Conservation (phyloP, 495 filamentous ascomycete species). For the Penicillium verhagenii region DNA sequence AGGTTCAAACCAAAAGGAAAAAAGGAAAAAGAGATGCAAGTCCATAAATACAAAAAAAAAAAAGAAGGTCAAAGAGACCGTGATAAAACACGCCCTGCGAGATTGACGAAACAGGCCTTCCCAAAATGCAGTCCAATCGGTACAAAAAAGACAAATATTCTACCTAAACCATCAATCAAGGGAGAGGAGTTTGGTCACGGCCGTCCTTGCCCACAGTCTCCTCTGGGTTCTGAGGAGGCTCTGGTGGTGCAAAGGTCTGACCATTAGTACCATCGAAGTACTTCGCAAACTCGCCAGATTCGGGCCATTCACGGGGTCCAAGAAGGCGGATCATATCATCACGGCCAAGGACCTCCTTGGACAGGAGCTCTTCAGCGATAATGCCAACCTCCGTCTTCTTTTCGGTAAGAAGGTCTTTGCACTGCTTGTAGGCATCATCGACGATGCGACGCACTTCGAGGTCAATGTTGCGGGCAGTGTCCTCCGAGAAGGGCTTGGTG, state of each 20-base stretch:
- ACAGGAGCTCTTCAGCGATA: conserved; percentile 88
- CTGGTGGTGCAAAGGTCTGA: conserved; percentile 56
- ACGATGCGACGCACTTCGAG: conserved; percentile 85
- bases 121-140: conserved; percentile 22
- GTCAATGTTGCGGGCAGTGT: conserved; percentile 89
- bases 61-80: conserved; percentile 23
- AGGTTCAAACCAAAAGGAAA: conserved; percentile 9
- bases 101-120: conserved; percentile 16
- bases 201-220: conserved; percentile 40
- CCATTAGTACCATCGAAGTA: conserved; percentile 68
- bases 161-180: conserved; percentile 30
- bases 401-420: conserved; percentile 73
- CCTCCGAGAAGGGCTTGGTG: conserved; percentile 93
- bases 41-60: conserved; percentile 44
- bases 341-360: conserved; percentile 83
- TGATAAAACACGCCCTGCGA: conserved; percentile 28
- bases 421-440: conserved; percentile 87
- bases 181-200: conserved; percentile 43
- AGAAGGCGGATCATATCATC: conserved; percentile 90
- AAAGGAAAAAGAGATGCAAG: conserved; percentile 32
- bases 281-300: conserved; percentile 85
- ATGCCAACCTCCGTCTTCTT: conserved; percentile 87
- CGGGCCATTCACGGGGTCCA: conserved; percentile 76
- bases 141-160: conserved; percentile 16
- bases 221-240: conserved; percentile 42